phyloP scores from a whole-genome alignment of 192 early-diverging fungal genomes.

The Gorgonomyces haynaldii region DNA sequence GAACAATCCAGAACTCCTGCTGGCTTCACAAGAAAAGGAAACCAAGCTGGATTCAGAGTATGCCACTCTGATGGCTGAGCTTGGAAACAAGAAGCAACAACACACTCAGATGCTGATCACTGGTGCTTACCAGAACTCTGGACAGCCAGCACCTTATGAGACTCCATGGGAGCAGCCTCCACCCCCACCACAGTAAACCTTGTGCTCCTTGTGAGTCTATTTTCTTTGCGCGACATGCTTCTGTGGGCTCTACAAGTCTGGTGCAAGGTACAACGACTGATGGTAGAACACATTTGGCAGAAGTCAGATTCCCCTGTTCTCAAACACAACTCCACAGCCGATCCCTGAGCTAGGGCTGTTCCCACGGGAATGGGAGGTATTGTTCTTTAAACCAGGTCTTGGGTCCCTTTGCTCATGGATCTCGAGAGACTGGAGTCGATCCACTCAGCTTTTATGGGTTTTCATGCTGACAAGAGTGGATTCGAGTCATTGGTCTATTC shows the following conservation, averaged over 20 bases:
- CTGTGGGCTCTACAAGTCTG: too few species aligned
- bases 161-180: too few species aligned
- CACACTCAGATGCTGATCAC: too few species aligned
- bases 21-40: conserved; percentile 63
- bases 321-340: neutral
- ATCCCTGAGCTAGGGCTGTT: neutral
- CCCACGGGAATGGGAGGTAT: neutral
- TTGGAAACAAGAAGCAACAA: conserved; percentile 43
- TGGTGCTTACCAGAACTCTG: too few species aligned
- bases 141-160: too few species aligned
- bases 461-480: conserved; percentile 36
- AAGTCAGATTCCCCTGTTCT: neutral
- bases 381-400: conserved; percentile 29
- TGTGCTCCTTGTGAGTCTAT: too few species aligned
- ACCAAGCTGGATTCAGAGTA: conserved; percentile 85
- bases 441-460: conserved; percentile 60
- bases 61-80: conserved; percentile 85
- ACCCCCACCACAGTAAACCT: too few species aligned
- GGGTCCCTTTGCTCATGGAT: conserved; percentile 55
- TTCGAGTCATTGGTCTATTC: conserved; percentile 45
- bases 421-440: conserved; percentile 53
- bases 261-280: too few species aligned
- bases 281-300: too few species aligned
- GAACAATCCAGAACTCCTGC: conserved; percentile 68
- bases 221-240: too few species aligned